phyloP scores from a whole-genome alignment of 768 basidiomycete species.

The Clitopilus passeckerianus region DNA sequence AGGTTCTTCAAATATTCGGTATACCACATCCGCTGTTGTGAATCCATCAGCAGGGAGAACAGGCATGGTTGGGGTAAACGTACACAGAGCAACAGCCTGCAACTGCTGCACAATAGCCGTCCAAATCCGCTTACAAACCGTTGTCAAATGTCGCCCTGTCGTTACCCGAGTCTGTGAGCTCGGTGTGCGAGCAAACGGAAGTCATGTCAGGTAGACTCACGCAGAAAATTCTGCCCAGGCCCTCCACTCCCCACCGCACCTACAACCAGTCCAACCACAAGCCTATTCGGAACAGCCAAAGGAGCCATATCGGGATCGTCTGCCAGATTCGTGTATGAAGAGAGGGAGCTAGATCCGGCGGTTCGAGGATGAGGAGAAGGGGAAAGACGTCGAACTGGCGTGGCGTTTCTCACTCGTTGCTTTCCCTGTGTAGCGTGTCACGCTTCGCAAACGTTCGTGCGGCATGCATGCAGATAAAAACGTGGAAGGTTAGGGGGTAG shows the following conservation, averaged over 20 bases:
- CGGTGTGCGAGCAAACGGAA: background rate
- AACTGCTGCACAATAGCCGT: background rate
- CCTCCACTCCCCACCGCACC: background rate
- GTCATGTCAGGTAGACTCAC: background rate
- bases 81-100: background rate
- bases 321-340: background rate
- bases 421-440: background rate
- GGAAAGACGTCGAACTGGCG: background rate
- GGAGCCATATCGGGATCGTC: background rate
- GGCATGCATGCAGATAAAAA: background rate
- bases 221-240: background rate
- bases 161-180: background rate
- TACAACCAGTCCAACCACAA: background rate
- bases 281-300: background rate
- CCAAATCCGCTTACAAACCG: background rate
- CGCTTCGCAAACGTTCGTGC: background rate
- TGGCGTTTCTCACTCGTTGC: background rate
- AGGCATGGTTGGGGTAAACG: background rate
- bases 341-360: background rate
- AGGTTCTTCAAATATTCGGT: constrained; percentile 8
- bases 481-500: background rate
- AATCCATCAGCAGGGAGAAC: background rate
- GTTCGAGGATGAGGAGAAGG: background rate
- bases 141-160: background rate
- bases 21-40: background rate